These are phyloP conservation scores for Candida lessepsii DNA, from an alignment of 805 yeast species.

Conservation along the genomic window DNA sequence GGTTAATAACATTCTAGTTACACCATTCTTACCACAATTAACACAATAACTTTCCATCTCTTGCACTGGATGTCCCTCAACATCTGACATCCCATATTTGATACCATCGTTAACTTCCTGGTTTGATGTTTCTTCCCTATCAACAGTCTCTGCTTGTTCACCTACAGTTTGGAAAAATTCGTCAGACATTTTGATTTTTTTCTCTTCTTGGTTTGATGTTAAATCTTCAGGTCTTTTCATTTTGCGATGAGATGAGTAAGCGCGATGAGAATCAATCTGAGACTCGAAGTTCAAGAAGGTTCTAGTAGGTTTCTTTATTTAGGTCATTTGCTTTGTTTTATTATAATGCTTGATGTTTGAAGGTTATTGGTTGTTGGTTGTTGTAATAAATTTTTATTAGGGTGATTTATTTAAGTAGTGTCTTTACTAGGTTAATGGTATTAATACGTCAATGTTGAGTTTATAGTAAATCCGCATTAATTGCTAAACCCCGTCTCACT, in stretches of 20 bases:
- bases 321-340: no score
- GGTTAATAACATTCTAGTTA: slow-evolving; percentile 80
- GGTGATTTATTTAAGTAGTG: no score
- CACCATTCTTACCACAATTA: slow-evolving; percentile 88
- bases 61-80: slow-evolving; percentile 91
- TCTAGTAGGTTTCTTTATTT: no score
- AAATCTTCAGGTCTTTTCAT: slow-evolving; percentile 22
- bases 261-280: slow-evolving; percentile 2
- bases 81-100: slow-evolving; percentile 70
- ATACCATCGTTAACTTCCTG: slow-evolving; percentile 40
- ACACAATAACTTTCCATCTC: slow-evolving; percentile 94
- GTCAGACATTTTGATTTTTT: slow-evolving; percentile 14
- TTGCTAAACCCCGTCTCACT: no score
- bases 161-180: slow-evolving; percentile 35
- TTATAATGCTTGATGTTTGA: no score
- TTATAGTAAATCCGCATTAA: no score
- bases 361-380: no score
- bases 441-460: no score
- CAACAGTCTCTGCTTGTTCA: slow-evolving; percentile 37
- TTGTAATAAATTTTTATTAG: no score
- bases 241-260: slow-evolving; percentile 4
- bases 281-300: no score
- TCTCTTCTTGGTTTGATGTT: slow-evolving; percentile 17
- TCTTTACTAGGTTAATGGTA: no score
- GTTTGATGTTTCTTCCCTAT: slow-evolving; percentile 15